A percentile compares a stretch with the other conserved stretches of the same genome.
Evolutionary conservation across 192 early-diverging fungal species (phyloP).

Genomic region (Umbelopsis isabellina): DNA sequence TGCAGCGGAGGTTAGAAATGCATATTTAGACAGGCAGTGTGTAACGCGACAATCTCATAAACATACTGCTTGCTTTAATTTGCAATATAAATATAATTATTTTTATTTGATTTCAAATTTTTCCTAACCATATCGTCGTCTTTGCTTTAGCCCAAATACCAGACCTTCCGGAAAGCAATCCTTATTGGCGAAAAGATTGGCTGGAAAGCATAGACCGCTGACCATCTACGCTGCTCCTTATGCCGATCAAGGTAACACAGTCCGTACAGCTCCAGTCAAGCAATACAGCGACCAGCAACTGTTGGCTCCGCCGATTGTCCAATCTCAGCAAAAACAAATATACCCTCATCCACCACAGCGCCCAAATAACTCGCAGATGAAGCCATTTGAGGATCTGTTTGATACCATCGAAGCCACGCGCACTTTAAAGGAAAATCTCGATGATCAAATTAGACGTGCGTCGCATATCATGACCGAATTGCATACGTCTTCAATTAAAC

Average conservation of each 20-base stretch:
- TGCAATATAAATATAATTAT: not conserved
- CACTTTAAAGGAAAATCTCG: constrained; percentile 66
- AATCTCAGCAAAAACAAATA: constrained; percentile 21
- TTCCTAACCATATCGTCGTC: not conserved
- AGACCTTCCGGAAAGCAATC: constrained; percentile 15
- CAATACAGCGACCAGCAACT: constrained; percentile 10
- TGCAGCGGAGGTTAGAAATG: constrained; percentile 10
- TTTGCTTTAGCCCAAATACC: not conserved
- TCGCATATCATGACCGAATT: constrained; percentile 73
- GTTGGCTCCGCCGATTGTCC: constrained; percentile 13
- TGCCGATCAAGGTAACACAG: not conserved
- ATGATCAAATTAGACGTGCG: constrained; percentile 78
- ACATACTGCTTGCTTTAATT: no score
- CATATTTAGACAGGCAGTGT: constrained; percentile 7
- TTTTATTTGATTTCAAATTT: not conserved
- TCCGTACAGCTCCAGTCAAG: constrained; percentile 4
- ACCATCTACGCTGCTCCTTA: constrained; percentile 17
- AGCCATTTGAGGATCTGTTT: constrained; percentile 58
- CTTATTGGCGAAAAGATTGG: constrained; percentile 9
- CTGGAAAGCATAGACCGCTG: constrained; percentile 5
- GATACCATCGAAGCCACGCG: constrained; percentile 65
- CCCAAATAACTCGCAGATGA: constrained; percentile 25
- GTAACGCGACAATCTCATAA: not conserved
- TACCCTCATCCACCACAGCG: constrained; percentile 6
- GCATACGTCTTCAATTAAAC: constrained; percentile 51